Base-by-base conservation (phyloP, 1,284 basidiomycete species). In the Ceratobasidium sp. region DNA sequence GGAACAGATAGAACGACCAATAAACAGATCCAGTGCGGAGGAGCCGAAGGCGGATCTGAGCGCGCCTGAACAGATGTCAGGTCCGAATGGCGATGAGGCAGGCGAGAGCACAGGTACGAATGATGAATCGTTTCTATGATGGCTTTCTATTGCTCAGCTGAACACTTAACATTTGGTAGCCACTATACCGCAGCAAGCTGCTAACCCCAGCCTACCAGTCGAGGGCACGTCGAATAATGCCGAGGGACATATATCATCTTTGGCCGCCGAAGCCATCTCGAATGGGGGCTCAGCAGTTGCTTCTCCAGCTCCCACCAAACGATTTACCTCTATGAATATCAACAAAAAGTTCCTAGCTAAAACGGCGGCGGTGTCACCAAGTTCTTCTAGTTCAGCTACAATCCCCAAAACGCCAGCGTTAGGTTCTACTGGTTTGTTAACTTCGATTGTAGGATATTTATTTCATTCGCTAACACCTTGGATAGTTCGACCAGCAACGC, bases 261-360 rank as follows among this genome's bases (percentile, higher is more conserved):
- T 58, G 18, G 47, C 49, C 54, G 9, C 76, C 50, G 46, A 64
- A n/a, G 52, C n/a, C 4, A 16, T 21, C 21, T 47, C 52, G 38
- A 47, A 5, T 54, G 26, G 47, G 28, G 35, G 32, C 11, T 6
- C 66, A 13, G 6, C 66, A 30, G 18, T 59, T 16, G 62, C 73
- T n/a, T 49, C 74, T n/a, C 66, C 79, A 66, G 85, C 88, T 0
- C 90, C 91, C 72, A 88, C 90, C 58, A 96, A 95, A 86, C 90
- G 92, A 79, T 97, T 96, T 81, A 92, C 85, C 78, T 87, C 93
- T 35, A 87, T 93, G 77, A 94, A 94, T 80, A 93, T 97, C 82
- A 96, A 93, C 84, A 96, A 95, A 87, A 94, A 94, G 82, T 98
- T 97, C 81, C 84, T 97, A 61, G 92, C 94, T 83, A 95, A 96